Conservation (phyloP, 371 early-diverging fungal genomes). For the Rhizopus sp. region DNA sequence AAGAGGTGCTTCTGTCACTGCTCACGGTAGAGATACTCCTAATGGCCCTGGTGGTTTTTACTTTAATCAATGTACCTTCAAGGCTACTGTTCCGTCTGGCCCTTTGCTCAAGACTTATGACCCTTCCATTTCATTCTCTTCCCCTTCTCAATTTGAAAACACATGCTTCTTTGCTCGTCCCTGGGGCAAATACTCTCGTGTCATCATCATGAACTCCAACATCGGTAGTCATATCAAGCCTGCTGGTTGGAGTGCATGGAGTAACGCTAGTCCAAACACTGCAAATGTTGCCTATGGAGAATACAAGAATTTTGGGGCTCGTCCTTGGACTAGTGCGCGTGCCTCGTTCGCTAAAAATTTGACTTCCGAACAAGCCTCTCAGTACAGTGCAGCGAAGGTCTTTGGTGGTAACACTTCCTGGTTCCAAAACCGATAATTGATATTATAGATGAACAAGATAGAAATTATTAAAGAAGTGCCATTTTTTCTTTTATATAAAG, state of each 20-base stretch:
- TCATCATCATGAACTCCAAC: conserved; percentile 22
- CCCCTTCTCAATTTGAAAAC: conserved; percentile 9
- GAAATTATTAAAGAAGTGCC: too few species aligned
- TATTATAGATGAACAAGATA: too few species aligned
- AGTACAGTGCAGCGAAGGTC: neutral
- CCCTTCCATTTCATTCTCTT: conserved; percentile 10
- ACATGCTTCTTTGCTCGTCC: conserved; percentile 29
- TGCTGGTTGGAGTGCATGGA: conserved; percentile 30
- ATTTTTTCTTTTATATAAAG: too few species aligned
- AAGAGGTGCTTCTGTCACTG: conserved; percentile 8
- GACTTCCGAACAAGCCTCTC: neutral
- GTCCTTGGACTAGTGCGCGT: conserved; percentile 5
- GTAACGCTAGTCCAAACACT: conserved; percentile 2
- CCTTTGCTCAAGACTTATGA: conserved; percentile 7
- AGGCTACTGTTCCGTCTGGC: conserved; percentile 15
- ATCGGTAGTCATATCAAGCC: conserved; percentile 22
- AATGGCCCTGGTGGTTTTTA: conserved; percentile 16
- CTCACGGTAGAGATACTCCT: conserved; percentile 13
- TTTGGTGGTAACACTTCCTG: neutral
- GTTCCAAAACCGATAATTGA: neutral
- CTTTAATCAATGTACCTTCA: conserved; percentile 13
- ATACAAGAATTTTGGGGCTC: conserved; percentile 28
- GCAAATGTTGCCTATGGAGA: conserved; percentile 23
- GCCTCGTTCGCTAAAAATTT: neutral
- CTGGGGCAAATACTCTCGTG: conserved; percentile 31